A percentile compares a stretch with the other conserved stretches of the same genome.
Evolutionary conservation across 148 eudicot species (phyloP).

Genomic region (Cornus kousa): DNA sequence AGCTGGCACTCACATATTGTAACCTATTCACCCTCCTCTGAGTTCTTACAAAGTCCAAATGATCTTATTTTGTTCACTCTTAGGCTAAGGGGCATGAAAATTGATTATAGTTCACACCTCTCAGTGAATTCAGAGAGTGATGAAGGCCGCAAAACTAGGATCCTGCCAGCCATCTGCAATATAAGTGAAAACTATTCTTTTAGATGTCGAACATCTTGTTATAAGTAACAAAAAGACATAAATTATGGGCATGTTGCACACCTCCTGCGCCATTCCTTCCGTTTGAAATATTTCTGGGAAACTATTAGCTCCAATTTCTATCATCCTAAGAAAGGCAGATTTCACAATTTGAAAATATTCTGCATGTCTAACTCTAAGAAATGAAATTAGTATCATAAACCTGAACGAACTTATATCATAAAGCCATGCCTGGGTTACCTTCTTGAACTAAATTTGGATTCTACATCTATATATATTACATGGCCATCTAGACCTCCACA

Average conservation of each 20-base stretch:
- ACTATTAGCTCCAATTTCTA: slow-evolving; percentile 82
- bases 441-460: slow-evolving; percentile 86
- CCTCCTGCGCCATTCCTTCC: slow-evolving; percentile 82
- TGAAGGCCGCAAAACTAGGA: slow-evolving; percentile 72
- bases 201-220: background rate
- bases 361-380: background rate
- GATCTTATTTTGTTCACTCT: background rate
- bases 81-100: background rate
- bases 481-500: slow-evolving; percentile 84
- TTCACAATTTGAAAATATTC: background rate
- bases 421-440: slow-evolving; percentile 42
- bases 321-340: slow-evolving; percentile 43
- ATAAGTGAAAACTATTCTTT: slow-evolving; percentile 6
- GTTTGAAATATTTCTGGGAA: slow-evolving; percentile 75
- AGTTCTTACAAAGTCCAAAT: background rate
- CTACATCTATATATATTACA: slow-evolving; percentile 81
- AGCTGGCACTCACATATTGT: background rate
- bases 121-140: slow-evolving; percentile 74
- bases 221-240: background rate
- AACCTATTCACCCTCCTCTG: background rate
- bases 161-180: slow-evolving; percentile 84
- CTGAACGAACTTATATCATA: slow-evolving; percentile 6
- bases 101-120: slow-evolving; percentile 38
- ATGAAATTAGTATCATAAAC: background rate
- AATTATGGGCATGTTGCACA: slow-evolving; percentile 17